These are phyloP conservation scores for Zygosaccharomyces sapae DNA, from an alignment of 1,139 yeast genomes.

Conservation along the genomic window DNA sequence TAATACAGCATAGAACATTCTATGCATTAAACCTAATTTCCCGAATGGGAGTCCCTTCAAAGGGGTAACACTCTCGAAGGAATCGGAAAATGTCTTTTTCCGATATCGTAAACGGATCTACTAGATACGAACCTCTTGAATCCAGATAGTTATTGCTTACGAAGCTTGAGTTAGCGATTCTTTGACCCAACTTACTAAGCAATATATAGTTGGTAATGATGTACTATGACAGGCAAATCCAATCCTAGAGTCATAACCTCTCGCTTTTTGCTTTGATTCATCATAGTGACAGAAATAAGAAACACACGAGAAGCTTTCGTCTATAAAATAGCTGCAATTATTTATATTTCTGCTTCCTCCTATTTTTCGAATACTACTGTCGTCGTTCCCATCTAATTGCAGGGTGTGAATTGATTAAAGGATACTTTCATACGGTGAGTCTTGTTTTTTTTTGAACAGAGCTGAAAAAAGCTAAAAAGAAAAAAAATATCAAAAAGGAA, in stretches of 20 bases:
- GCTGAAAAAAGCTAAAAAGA: not conserved
- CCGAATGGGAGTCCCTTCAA: not conserved
- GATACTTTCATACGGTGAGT: not conserved
- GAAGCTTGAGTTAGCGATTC: no score
- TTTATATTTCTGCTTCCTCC: not conserved
- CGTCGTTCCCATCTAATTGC: not conserved
- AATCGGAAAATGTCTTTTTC: slow-evolving; percentile 2
- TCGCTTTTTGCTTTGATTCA: no score
- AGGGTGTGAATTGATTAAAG: not conserved
- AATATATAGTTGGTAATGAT: no score
- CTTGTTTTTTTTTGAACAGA: not conserved
- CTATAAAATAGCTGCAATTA: not conserved
- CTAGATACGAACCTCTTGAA: no score
- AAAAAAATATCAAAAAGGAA: not conserved
- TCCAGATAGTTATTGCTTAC: no score
- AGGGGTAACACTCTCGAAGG: not conserved
- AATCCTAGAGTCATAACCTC: no score
- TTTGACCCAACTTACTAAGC: no score
- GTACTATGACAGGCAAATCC: no score
- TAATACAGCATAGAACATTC: not conserved
- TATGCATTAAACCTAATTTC: not conserved
- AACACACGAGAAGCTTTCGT: no score
- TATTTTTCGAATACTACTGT: not conserved
- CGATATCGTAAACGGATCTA: slow-evolving; percentile 1
- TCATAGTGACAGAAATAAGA: no score